These are phyloP conservation scores for Penicillium oxalicum DNA, from an alignment of 2,329 filamentous ascomycete species.

Conservation along the genomic window DNA sequence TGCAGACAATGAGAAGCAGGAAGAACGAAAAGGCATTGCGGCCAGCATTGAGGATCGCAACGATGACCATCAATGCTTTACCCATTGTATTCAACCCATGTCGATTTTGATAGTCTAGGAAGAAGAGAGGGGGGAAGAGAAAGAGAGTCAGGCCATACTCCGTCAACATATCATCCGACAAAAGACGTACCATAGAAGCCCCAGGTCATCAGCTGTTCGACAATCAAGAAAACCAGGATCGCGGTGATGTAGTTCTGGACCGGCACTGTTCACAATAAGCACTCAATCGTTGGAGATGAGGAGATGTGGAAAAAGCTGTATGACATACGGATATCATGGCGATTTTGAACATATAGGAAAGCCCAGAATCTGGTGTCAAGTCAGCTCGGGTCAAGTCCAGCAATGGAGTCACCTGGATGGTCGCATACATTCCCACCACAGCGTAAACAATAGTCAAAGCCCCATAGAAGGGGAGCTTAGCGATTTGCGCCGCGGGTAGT, in stretches of 20 bases:
- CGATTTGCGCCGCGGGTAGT: conserved; percentile 88
- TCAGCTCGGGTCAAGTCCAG: conserved; percentile 15
- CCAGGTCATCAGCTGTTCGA: conserved; percentile 98
- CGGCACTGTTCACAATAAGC: conserved; percentile 56
- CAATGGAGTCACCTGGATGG: not conserved
- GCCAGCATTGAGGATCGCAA: conserved; percentile 87
- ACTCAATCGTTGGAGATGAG: not conserved
- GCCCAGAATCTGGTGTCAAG: conserved; percentile 66
- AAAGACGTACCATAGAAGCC: conserved; percentile 74
- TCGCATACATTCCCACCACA: conserved; percentile 63
- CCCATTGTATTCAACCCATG: conserved; percentile 77
- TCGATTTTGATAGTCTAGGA: conserved; percentile 78
- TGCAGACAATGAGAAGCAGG: conserved; percentile 92
- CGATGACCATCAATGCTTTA: conserved; percentile 80
- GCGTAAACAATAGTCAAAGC: conserved; percentile 91
- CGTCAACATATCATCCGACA: not conserved
- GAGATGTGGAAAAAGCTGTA: not conserved
- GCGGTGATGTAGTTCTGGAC: conserved; percentile 99
- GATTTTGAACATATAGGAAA: conserved; percentile 91
- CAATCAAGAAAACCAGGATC: conserved; percentile 84
- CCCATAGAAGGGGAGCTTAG: conserved; percentile 95
- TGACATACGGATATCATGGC: conserved; percentile 73
- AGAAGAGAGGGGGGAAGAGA: not conserved
- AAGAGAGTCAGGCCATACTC: conserved; percentile 28
- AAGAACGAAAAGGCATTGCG: conserved; percentile 99